These are phyloP conservation scores for Fusarium odoratissimum DNA, from an alignment of 2,329 filamentous ascomycete species.

Conservation along the genomic window DNA sequence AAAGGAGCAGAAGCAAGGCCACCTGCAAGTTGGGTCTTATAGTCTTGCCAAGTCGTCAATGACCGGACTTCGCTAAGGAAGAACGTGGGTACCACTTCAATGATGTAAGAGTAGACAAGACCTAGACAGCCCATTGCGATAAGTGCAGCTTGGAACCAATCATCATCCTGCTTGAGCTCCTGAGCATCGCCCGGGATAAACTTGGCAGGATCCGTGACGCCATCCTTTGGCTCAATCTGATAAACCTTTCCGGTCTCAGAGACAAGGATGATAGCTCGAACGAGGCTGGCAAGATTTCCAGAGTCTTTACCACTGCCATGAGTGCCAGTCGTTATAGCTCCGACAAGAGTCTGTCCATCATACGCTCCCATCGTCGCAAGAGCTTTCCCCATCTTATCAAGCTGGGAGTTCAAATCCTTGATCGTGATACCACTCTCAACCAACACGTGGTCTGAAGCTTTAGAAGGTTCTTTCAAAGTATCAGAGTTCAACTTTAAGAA, in stretches of 20 bases:
- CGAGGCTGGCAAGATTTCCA: not conserved
- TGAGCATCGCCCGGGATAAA: not conserved
- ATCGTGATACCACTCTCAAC: not conserved
- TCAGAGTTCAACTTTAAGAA: not conserved
- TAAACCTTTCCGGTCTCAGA: not conserved
- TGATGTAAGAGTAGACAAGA: not conserved
- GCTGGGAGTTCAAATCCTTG: not conserved
- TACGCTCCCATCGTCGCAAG: not conserved
- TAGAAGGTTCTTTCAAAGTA: not conserved
- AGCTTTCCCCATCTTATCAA: not conserved
- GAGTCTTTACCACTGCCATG: not conserved
- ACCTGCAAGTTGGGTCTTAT: not conserved
- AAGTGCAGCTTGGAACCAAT: not conserved
- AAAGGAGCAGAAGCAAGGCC: not conserved
- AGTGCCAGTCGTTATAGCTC: not conserved
- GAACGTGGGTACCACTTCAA: not conserved
- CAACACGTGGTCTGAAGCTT: fast-evolving
- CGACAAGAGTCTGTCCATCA: not conserved
- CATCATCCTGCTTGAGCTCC: not conserved
- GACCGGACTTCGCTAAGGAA: not conserved
- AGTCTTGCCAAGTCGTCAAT: not conserved
- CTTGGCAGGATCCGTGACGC: not conserved
- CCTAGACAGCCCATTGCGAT: not conserved
- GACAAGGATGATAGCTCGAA: not conserved
- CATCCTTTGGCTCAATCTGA: not conserved